Evolutionary conservation across 805 yeast genomes (phyloP).

Genomic region (Candida michaelii): DNA sequence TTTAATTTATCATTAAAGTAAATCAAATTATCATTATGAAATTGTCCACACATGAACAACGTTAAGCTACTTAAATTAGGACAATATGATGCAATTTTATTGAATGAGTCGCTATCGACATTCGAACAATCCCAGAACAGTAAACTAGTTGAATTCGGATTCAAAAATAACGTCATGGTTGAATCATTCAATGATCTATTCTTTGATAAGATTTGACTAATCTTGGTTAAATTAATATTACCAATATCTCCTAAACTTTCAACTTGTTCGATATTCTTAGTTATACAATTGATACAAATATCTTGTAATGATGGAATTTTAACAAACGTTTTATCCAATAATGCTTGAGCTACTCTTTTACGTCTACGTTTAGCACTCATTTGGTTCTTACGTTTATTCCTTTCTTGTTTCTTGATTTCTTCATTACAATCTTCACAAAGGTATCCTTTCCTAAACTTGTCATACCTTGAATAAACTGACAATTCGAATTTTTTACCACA

Average conservation of each 20-base stretch:
- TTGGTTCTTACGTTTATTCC: conserved; percentile 50
- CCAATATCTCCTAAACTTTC: conserved; percentile 90
- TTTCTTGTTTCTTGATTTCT: conserved; percentile 38
- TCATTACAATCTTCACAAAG: conserved; percentile 64
- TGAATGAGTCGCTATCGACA: conserved; percentile 61
- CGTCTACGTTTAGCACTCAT: conserved; percentile 69
- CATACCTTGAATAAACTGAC: conserved; percentile 62
- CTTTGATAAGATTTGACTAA: conserved; percentile 73
- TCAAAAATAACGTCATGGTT: conserved; percentile 73
- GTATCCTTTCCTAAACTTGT: conserved; percentile 57
- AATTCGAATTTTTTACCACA: conserved; percentile 62
- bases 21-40: conserved; percentile 71
- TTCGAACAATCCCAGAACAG: conserved; percentile 94
- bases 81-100: conserved; percentile 72
- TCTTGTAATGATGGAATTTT: conserved; percentile 76
- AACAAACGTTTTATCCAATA: conserved; percentile 68
- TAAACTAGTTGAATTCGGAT: conserved; percentile 52
- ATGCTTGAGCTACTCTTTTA: conserved; percentile 79
- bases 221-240: conserved; percentile 61
- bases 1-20: conserved; percentile 62
- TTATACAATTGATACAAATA: conserved; percentile 67
- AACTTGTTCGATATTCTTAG: conserved; percentile 67
- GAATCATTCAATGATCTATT: conserved; percentile 76
- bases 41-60: conserved; percentile 89
- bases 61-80: conserved; percentile 68